Percentiles rank a stretch among this genome's conserved stretches.
Evolutionary conservation across 139 green algal species (phyloP).

Genomic region (Chlamydomonas sp.): DNA sequence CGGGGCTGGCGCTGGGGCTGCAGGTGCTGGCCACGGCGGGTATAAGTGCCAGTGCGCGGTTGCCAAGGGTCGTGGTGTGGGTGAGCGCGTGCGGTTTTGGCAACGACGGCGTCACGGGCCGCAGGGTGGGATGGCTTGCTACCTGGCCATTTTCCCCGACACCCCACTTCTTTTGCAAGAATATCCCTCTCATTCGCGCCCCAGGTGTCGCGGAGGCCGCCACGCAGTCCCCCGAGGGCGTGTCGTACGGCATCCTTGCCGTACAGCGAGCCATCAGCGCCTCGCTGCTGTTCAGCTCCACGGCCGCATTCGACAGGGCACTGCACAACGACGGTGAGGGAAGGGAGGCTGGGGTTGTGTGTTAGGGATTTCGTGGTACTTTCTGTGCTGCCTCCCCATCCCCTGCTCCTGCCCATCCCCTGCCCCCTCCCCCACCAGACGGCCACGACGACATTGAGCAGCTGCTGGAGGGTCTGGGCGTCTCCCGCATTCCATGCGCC

Average conservation of each 20-base stretch:
- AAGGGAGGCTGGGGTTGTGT: background rate
- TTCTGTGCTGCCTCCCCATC: too few species aligned
- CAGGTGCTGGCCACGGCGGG: too few species aligned
- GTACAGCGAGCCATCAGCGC: constrained; percentile 11
- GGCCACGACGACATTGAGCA: too few species aligned
- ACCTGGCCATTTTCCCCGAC: background rate
- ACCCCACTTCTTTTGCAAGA: background rate
- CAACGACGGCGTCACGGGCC: background rate
- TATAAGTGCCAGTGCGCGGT: too few species aligned
- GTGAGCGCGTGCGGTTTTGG: background rate
- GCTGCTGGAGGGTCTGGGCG: too few species aligned
- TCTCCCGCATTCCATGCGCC: too few species aligned
- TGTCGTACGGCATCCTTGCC: background rate
- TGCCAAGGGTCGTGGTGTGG: background rate
- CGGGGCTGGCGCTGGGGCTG: too few species aligned
- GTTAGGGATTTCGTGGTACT: too few species aligned
- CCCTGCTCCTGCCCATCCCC: too few species aligned
- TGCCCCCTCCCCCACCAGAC: too few species aligned
- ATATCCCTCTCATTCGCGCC: background rate
- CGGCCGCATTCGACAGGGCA: constrained; percentile 22
- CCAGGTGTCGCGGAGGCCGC: constrained; percentile 20
- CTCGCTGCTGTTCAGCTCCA: constrained; percentile 1
- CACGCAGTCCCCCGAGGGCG: background rate
- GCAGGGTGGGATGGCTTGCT: too few species aligned
- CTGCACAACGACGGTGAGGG: constrained; percentile 26